Evolutionary conservation across 2,329 filamentous ascomycete species (phyloP).

Genomic region (Fusarium devonianum): DNA sequence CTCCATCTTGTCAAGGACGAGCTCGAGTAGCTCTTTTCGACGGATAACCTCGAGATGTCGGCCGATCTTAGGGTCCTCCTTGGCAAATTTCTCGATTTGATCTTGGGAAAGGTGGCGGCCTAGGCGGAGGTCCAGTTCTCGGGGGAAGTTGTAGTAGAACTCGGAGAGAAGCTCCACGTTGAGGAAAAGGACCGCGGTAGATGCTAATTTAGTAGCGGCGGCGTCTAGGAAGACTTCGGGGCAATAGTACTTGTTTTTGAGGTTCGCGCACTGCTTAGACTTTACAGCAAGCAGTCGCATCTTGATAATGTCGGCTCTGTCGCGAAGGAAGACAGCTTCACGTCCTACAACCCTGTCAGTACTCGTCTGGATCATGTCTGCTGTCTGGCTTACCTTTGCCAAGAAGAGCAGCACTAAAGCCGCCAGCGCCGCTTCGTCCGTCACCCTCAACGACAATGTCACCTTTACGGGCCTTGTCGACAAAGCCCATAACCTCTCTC

Average conservation of each 20-base stretch:
- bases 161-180: conserved; percentile 97
- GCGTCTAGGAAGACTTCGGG: conserved; percentile 98
- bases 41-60: conserved; percentile 90
- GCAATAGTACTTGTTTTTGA: conserved; percentile 94
- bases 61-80: conserved; percentile 89
- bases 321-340: conserved; percentile 92
- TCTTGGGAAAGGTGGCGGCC: conserved; percentile 79
- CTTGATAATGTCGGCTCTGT: conserved; percentile 87
- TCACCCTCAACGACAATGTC: conserved; percentile 87
- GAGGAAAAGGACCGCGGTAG: conserved; percentile 94
- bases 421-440: conserved; percentile 83
- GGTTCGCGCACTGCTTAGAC: conserved; percentile 83
- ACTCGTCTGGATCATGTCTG: neutral
- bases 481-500: conserved; percentile 86
- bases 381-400: conserved; percentile 69
- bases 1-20: conserved; percentile 96
- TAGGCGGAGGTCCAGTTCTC: conserved; percentile 86
- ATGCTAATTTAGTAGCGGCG: conserved; percentile 91
- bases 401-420: conserved; percentile 89
- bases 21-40: conserved; percentile 89
- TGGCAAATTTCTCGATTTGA: conserved; percentile 88
- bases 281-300: conserved; percentile 89
- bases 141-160: conserved; percentile 97
- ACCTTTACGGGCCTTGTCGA: conserved; percentile 88
- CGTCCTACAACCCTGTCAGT: conserved; percentile 66